Conservation (phyloP, 139 green algal species). For the Yamagishiella unicocca region DNA sequence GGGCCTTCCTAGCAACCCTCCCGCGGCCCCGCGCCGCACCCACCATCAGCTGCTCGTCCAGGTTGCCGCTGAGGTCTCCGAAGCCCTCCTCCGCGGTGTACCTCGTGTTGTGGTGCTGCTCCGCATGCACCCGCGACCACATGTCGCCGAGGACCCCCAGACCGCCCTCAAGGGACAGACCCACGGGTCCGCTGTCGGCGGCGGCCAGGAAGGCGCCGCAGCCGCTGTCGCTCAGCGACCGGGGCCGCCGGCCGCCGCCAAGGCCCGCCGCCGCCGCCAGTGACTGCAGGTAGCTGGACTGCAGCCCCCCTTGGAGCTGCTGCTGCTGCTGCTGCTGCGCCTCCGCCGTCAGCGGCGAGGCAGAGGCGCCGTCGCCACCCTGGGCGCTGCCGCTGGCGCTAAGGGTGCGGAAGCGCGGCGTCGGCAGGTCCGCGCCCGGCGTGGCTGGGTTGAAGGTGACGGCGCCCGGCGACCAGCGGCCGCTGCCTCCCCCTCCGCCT, state of each 20-base stretch:
- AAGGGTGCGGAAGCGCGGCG: background rate
- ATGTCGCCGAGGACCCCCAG: conserved; percentile 23
- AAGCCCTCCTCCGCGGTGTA: background rate
- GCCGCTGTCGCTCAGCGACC: conserved; percentile 19
- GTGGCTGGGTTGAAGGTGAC: background rate
- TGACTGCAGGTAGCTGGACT: background rate
- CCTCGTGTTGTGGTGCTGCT: conserved; percentile 2
- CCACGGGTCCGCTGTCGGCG: conserved; percentile 23
- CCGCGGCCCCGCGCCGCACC: too few species aligned
- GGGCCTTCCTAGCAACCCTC: too few species aligned
- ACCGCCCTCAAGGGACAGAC: background rate
- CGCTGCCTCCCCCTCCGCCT: background rate
- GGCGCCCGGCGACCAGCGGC: background rate
- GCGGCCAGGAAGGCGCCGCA: conserved; percentile 16
- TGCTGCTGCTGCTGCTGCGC: conserved; percentile 10
- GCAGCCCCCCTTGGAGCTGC: background rate
- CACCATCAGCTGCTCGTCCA: background rate
- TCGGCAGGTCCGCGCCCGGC: background rate
- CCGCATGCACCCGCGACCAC: background rate
- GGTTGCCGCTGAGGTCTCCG: background rate
- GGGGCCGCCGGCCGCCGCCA: background rate
- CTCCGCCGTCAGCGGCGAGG: background rate
- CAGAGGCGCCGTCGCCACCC: background rate
- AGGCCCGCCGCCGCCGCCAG: conserved; percentile 1
- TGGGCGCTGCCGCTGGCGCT: background rate